Evolutionary conservation across 371 early-diverging fungal species (phyloP).

Genomic region (Quaeritorhiza haematococci): DNA sequence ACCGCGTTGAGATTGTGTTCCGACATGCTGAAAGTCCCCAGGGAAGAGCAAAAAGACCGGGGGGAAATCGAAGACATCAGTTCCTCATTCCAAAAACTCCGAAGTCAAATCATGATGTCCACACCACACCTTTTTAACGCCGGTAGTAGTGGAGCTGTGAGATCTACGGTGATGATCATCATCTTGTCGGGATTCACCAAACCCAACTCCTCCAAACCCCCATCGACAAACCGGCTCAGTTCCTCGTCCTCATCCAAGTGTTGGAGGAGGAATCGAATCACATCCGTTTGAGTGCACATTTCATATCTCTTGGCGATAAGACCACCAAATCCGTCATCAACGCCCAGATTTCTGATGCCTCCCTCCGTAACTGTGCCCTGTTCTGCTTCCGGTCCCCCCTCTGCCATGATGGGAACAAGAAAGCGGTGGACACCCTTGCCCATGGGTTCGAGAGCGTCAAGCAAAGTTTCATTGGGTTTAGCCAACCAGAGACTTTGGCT

Average conservation of each 20-base stretch:
- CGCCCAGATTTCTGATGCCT: no score
- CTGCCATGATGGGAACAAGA: constrained; percentile 1
- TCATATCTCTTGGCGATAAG: no score
- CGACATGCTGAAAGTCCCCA: not conserved
- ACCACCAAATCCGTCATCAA: no score
- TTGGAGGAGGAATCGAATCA: constrained; percentile 1
- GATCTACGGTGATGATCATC: not conserved
- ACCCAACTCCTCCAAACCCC: not conserved
- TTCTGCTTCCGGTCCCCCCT: not conserved
- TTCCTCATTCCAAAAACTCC: no score
- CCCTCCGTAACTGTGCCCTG: no score
- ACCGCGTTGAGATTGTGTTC: not conserved
- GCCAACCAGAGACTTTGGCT: constrained; percentile 3
- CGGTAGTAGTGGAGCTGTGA: no score
- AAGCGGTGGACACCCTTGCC: constrained; percentile 11
- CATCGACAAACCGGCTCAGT: not conserved
- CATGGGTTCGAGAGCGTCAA: constrained; percentile 1
- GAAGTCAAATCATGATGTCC: no score
- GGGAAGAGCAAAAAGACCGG: no score
- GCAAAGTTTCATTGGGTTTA: not conserved
- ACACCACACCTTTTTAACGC: no score
- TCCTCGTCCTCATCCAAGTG: constrained; percentile 1
- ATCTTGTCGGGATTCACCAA: not conserved
- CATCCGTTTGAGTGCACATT: constrained; percentile 7
- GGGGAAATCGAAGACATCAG: no score